Evolutionary conservation across 768 basidiomycete genomes (phyloP), one percentile per base, ranked within the genome.

Genomic region (Tylopilus sp.): DNA sequence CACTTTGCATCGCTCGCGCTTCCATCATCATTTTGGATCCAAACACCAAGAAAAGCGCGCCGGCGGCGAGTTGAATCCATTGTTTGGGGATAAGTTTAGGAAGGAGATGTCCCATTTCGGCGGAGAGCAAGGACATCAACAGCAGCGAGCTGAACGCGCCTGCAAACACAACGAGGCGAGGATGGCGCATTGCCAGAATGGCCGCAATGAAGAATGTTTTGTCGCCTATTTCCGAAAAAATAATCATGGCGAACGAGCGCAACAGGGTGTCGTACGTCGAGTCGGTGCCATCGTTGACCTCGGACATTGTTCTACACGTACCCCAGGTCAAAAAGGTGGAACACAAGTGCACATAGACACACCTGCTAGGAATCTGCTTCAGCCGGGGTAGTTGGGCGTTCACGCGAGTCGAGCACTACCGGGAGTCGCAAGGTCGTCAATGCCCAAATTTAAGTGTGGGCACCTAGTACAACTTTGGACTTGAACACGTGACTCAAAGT

Each of bases 201-300:
- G 95, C 92, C 44, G 95, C 86, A 31, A 88, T 86, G 57, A 88
- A 75, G 63, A 88, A 88, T 0, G 95, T 98, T 69, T 98, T 97
- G 82, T 98, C 95, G 21, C 95, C 95, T 39, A 95, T 87, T 75
- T 94, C 91, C 3, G 91, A 92, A 65, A 88, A 77, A 30, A 98
- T 86, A 62, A 97, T 98, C 85, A 95, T 93, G 55, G 79, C 69
- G 73, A 94, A 92, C 6, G 91, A 82, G 63, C 92, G 87, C 6
- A 79, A 52, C 54, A 95, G 79, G 10, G 83, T 88, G 56, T 85
- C 18, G 26, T 42, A 40, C 40, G 20, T 17, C 17, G 53, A 36
- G 23, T 39, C n/a, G 12, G 58, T 31, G 41, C 23, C 63, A 56
- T 56, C 52, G 30, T 58, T 46, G 8, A 26, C 35, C 21, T 52